A percentile compares a stretch with the other conserved stretches of the same genome.
These are phyloP conservation scores for Magnusiomyces tetraspermus DNA, from an alignment of 1,139 yeast genomes.

Conservation along the genomic window DNA sequence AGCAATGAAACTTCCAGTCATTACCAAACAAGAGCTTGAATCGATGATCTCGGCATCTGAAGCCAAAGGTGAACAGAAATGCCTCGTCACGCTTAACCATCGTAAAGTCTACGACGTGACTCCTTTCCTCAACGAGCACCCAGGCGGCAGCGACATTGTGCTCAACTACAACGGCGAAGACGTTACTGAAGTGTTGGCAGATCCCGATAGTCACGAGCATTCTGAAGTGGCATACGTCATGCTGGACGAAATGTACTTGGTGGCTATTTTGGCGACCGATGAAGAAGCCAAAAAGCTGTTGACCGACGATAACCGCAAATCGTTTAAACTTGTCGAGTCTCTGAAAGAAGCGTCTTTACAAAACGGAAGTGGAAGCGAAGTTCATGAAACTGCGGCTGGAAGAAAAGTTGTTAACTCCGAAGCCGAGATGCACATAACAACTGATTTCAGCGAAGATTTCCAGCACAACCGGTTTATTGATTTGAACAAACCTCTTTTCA, in stretches of 20 bases:
- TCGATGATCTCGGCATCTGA: conserved; percentile 39
- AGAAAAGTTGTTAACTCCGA: conserved; percentile 35
- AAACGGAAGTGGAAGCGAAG: not conserved
- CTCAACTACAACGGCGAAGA: conserved; percentile 77
- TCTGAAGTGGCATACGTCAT: conserved; percentile 84
- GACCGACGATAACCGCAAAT: conserved; percentile 23
- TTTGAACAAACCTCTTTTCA: conserved; percentile 65
- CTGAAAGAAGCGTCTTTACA: too few species aligned
- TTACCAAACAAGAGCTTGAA: conserved; percentile 38
- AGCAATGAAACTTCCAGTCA: conserved; percentile 31
- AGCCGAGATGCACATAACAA: conserved; percentile 61
- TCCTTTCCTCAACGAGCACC: conserved; percentile 86
- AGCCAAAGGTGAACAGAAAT: conserved; percentile 32
- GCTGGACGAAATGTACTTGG: conserved; percentile 62
- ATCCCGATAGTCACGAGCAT: conserved; percentile 58
- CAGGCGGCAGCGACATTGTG: conserved; percentile 75
- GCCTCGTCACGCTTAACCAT: conserved; percentile 70
- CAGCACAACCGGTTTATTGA: conserved; percentile 79
- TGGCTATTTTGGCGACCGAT: conserved; percentile 53
- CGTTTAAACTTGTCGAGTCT: conserved; percentile 17
- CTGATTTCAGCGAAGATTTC: conserved; percentile 65
- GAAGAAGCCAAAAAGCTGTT: conserved; percentile 51
- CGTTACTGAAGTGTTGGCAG: conserved; percentile 69
- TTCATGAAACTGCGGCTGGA: conserved; percentile 7
- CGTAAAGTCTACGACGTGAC: conserved; percentile 85